Percentiles rank a stretch among this genome's conserved stretches.
Evolutionary conservation across 306 rosid genomes (phyloP).

Genomic region (Macrotyloma uniflorum): DNA sequence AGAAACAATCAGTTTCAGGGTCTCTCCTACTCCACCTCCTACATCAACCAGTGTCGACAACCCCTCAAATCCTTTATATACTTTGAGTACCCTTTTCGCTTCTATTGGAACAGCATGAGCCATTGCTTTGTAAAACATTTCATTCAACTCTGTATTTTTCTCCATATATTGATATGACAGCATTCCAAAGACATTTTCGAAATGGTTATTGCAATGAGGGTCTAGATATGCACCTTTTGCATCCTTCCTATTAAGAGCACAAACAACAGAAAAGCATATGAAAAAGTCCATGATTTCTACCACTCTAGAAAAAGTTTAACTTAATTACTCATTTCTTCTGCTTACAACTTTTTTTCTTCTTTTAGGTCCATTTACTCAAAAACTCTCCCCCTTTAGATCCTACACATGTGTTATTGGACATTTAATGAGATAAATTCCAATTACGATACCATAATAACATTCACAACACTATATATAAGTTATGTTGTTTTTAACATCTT

Average conservation of each 20-base stretch:
- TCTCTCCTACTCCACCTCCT: neutral
- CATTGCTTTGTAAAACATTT: neutral
- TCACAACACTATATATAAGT: too few relatives aligned
- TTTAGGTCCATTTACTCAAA: too few relatives aligned
- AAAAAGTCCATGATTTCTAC: neutral
- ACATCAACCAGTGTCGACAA: neutral
- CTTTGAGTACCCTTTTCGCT: neutral
- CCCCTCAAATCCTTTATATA: neutral
- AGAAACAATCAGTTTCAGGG: neutral
- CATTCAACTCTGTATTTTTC: neutral
- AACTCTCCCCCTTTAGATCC: too few relatives aligned
- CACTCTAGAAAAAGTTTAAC: neutral
- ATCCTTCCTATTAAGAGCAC: neutral
- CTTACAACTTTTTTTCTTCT: too few relatives aligned
- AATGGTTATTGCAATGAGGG: neutral
- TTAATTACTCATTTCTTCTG: too few relatives aligned
- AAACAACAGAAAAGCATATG: neutral
- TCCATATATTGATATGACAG: neutral
- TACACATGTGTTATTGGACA: too few relatives aligned
- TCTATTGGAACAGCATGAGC: neutral
- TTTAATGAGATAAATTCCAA: too few relatives aligned
- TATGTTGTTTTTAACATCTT: too few relatives aligned
- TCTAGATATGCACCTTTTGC: neutral
- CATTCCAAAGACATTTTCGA: neutral
- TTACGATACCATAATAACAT: too few relatives aligned